phyloP scores from a whole-genome alignment of 805 yeast species.

The Jamesozyma jinghongensis region DNA sequence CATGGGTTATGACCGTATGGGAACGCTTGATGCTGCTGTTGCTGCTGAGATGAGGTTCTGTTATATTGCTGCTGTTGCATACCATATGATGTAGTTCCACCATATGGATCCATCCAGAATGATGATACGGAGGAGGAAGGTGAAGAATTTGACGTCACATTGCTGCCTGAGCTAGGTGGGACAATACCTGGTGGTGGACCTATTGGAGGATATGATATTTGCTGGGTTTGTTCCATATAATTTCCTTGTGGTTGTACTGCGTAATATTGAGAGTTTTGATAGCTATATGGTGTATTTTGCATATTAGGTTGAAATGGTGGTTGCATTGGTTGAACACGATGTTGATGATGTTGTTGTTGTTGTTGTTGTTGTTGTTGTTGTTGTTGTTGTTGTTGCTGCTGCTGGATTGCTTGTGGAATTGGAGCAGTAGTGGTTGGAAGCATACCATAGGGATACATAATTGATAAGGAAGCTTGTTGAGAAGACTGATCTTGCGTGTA shows the following conservation, averaged over 20 bases:
- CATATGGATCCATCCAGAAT: background rate
- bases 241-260: background rate
- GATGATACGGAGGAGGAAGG: background rate
- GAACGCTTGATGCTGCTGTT: background rate
- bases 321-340: too few relatives aligned
- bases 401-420: background rate
- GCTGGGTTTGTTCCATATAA: background rate
- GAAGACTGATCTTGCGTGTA: background rate
- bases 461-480: background rate
- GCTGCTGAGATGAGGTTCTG: too few relatives aligned
- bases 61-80: too few relatives aligned
- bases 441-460: slow-evolving; percentile 2
- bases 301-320: too few relatives aligned
- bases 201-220: background rate
- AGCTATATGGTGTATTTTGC: background rate
- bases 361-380: slow-evolving; percentile 1
- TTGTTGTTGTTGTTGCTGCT: background rate
- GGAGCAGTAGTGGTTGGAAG: background rate
- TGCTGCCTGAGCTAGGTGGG: background rate
- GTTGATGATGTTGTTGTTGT: slow-evolving; percentile 1
- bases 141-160: background rate
- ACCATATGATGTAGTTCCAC: background rate
- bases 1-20: background rate
- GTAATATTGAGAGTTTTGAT: background rate
- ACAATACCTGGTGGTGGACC: background rate